phyloP scores from a whole-genome alignment of 2,329 filamentous ascomycete species.

The Magnaporthales sp. region DNA sequence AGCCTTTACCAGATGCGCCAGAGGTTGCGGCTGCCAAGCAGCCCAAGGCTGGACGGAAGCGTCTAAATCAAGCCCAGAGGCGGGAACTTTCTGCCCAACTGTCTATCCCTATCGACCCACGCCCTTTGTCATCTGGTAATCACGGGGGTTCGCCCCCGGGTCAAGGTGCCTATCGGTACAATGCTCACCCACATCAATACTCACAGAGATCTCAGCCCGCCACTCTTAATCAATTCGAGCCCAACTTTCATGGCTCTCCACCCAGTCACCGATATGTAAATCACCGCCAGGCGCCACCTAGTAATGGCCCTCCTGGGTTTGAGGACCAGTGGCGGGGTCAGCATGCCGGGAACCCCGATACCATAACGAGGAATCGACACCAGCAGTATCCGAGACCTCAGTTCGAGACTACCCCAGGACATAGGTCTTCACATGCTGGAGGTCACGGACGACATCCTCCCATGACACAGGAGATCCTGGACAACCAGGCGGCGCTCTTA shows the following conservation, averaged over 20 bases:
- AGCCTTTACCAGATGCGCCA: neutral
- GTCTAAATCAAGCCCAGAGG: slow-evolving; percentile 54
- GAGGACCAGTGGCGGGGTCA: neutral
- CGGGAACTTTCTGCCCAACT: slow-evolving; percentile 54
- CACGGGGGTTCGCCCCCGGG: neutral
- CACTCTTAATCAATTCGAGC: neutral
- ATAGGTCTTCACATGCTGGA: neutral
- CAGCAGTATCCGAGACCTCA: neutral
- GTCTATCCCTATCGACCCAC: slow-evolving; percentile 45
- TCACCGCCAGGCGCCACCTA: slow-evolving; percentile 6
- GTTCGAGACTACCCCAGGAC: neutral
- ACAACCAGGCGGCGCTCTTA: slow-evolving; percentile 38
- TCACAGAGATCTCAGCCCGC: neutral
- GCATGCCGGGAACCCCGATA: neutral
- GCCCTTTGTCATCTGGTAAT: slow-evolving; percentile 18
- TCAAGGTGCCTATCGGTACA: neutral
- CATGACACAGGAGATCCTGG: slow-evolving; percentile 32
- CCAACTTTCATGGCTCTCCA: neutral
- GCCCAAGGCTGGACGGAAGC: slow-evolving; percentile 31
- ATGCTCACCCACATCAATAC: slow-evolving; percentile 9
- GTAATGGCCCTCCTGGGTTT: slow-evolving; percentile 9
- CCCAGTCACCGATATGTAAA: neutral
- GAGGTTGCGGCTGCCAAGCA: neutral
- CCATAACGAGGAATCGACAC: neutral
- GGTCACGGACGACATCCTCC: slow-evolving; percentile 16